Evolutionary conservation across 129 eudicot genomes (phyloP), one percentile per base, ranked within the genome.

Genomic region (Silybum marianum): DNA sequence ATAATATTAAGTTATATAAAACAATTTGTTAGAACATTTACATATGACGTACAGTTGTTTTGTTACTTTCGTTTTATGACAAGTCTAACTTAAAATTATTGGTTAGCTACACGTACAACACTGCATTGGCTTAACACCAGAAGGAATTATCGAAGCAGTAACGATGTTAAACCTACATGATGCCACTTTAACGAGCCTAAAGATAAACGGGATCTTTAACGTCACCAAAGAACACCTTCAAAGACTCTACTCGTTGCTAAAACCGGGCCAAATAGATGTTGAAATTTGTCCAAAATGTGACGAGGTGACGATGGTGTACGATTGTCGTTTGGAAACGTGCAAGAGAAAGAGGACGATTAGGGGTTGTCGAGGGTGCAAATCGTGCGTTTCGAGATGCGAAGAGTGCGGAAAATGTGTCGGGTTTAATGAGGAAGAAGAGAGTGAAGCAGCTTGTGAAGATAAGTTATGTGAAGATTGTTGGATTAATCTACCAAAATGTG

Each of bases 251-350:
- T 65, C 78, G 1, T 75, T 89, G 76, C 76, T 90, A 69, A 54
- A 79, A 67, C 46, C 82, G 1, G 11, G 83, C 40, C 72, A 24
- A 14, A 25, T 94, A 11, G 98, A 94, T 40, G 82, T 92, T 5
- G 97, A 82, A 25, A 75, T 90, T 63, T 94, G 98, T 36, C 98
- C 96, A 3, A 87, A 84, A 70, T 92, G 97, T 78, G 69, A 81
- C 21, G 87, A 89, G 30, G 91, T 88, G 16, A 73, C 86, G 63
- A 77, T 84, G 90, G 96, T 94, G 21, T 92, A 84, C 25, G 96
- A 90, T 81, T 94, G 97, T 74, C 91, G 96, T 16, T 25, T 69
- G 78, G 88, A 79, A 11, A 54, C 81, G 12, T 91, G 97, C 68
- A 62, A 34, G 67, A 78, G 65, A 10, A 87, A 81, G 80, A 75